Base-by-base conservation (phyloP, 306 rosid genomes). In the Corylus americana region DNA sequence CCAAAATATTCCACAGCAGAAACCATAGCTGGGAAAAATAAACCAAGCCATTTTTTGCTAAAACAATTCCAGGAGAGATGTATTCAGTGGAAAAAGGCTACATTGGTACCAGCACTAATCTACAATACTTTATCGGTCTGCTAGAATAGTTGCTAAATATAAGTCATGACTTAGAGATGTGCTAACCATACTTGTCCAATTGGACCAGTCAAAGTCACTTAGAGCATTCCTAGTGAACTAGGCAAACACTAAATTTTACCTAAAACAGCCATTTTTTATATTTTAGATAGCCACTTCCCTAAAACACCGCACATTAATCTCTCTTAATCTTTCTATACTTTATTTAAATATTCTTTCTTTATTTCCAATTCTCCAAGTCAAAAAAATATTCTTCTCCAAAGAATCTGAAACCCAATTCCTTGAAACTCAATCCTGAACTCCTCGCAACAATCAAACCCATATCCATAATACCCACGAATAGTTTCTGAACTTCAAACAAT, bases 401-500 rank as follows among this genome's bases (percentile, higher is more conserved):
- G 45, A 78, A 67, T 77, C 75, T 9, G 35, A 42, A 42, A 42
- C 45, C 7, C 45, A 42, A 42, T 42, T 6, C 45, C 44, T 39
- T 39, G 44, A 20, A 58, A 59, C 31, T 58, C 37, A 59, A 59
- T 25, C 75, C 57, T 74, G 64, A 83, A 76, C 75, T 72, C 84
- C 79, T 70, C 67, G n/a, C 29, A 75, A 35, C 55, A 45, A 64
- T 31, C 58, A 59, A 44, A 85, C 12, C 75, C 81, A 69, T 25
- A 68, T 48, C 31, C 74, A n/a, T 72, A 2, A 45, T 42, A 35
- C 61, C 75, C 27, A 73, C 18, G 27, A 45, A n/a, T 22, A 61
- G 27, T 70, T 67, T 68, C 72, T 67, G 72, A 67, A 67, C 73
- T 11, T 17, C 44, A 17, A 77, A 71, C 80, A 8, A 45, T 11